These are phyloP conservation scores for Shiraia bambusicola DNA, from an alignment of 2,329 filamentous ascomycete species.

Conservation along the genomic window DNA sequence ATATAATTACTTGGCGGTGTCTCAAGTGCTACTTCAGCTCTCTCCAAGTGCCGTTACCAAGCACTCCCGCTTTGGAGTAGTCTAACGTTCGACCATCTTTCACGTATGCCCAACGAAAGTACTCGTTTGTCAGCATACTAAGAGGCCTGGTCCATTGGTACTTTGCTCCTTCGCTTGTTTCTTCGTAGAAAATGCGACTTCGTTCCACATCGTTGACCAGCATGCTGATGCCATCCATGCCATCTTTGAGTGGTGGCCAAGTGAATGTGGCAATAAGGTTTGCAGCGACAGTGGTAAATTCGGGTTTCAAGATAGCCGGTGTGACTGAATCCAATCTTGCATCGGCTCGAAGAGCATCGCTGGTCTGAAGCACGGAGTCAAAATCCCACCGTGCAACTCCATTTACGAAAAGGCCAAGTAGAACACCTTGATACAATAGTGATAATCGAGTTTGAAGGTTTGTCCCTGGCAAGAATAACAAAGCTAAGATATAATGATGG, in stretches of 20 bases:
- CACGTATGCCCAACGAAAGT: constrained; percentile 41
- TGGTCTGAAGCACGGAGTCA: constrained; percentile 74
- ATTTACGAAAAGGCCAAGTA: constrained; percentile 42
- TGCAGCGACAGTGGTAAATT: constrained; percentile 22
- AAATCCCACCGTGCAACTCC: constrained; percentile 43
- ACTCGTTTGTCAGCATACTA: constrained; percentile 28
- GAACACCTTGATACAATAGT: constrained; percentile 39
- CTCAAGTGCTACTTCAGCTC: too few species aligned
- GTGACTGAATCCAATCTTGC: constrained; percentile 59
- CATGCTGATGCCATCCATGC: constrained; percentile 72
- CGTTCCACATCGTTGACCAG: constrained; percentile 84
- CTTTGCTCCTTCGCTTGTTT: constrained; percentile 8
- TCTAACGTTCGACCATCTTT: constrained; percentile 30
- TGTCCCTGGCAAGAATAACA: constrained; percentile 40
- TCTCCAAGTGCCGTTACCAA: constrained; percentile 34
- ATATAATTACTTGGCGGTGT: too few species aligned
- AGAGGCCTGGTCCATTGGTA: constrained; percentile 47
- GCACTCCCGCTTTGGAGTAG: constrained; percentile 35
- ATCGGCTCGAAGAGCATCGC: constrained; percentile 64
- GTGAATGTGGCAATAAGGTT: constrained; percentile 62
- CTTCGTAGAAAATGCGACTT: constrained; percentile 29
- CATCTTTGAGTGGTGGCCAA: constrained; percentile 43
- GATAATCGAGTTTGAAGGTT: constrained; percentile 39
- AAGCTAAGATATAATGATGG: constrained; percentile 64
- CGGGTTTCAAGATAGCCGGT: constrained; percentile 44